Evolutionary conservation across 2,329 filamentous ascomycete species (phyloP).

Genomic region (Botrytis sinoallii): DNA sequence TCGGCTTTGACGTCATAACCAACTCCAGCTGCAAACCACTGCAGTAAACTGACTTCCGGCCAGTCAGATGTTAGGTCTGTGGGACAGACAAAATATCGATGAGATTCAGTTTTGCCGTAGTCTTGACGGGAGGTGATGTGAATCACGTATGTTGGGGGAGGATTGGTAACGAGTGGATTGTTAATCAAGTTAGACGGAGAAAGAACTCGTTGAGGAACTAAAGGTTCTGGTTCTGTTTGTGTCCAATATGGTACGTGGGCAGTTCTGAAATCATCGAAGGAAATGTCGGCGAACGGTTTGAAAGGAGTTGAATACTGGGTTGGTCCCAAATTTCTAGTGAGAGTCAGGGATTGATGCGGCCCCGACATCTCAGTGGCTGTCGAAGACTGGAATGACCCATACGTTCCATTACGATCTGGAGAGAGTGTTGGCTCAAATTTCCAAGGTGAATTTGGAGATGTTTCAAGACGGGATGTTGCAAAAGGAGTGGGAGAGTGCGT

Average conservation of each 20-base stretch:
- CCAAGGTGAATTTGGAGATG: neutral
- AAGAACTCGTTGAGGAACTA: slow-evolving; percentile 23
- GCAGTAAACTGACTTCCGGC: slow-evolving; percentile 27
- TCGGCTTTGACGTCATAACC: slow-evolving; percentile 31
- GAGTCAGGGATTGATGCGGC: neutral
- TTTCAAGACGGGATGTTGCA: neutral
- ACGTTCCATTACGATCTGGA: neutral
- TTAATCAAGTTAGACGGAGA: slow-evolving; percentile 27
- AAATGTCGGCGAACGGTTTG: slow-evolving; percentile 1
- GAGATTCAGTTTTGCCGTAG: slow-evolving; percentile 31
- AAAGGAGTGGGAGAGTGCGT: neutral
- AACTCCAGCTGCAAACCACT: slow-evolving; percentile 33
- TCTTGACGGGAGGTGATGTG: slow-evolving; percentile 32
- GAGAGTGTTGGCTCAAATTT: neutral
- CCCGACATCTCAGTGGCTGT: neutral
- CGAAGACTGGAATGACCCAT: neutral
- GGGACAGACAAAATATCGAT: slow-evolving; percentile 34
- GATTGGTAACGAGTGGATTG: slow-evolving; percentile 27
- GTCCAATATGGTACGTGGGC: neutral
- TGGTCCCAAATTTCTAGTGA: neutral
- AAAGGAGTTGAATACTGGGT: neutral
- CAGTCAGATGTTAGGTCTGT: slow-evolving; percentile 28
- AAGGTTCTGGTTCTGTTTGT: slow-evolving; percentile 2
- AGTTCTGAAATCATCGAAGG: slow-evolving; percentile 5
- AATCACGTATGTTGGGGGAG: slow-evolving; percentile 29